A percentile compares a stretch with the other conserved stretches of the same genome.
Evolutionary conservation across 2,329 filamentous ascomycete species (phyloP).

Genomic region (Davidsoniella neocaledoniae): DNA sequence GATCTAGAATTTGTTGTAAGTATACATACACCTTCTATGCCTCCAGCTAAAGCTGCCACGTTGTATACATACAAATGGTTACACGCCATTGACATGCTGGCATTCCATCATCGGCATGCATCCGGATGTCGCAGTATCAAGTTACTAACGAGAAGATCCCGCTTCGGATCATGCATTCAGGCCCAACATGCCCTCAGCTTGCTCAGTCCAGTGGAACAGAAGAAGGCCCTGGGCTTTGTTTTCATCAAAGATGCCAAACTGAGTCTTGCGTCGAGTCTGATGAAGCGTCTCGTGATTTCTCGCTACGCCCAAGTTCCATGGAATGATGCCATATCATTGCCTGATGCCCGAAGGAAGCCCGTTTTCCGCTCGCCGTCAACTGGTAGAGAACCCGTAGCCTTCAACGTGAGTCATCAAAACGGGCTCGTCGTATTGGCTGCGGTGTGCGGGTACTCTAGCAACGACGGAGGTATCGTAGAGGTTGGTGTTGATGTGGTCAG

Average conservation of each 20-base stretch:
- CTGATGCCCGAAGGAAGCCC: slow-evolving; percentile 38
- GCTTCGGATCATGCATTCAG: slow-evolving; percentile 19
- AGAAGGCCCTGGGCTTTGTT: slow-evolving; percentile 42
- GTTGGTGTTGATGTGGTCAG: slow-evolving; percentile 66
- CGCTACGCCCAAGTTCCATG: slow-evolving; percentile 42
- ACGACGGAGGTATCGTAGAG: slow-evolving; percentile 21
- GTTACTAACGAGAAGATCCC: slow-evolving; percentile 5
- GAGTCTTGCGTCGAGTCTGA: slow-evolving; percentile 51
- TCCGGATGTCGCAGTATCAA: too few species aligned
- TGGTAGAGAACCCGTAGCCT: slow-evolving; percentile 33
- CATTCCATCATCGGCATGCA: not conserved
- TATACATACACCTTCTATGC: slow-evolving; percentile 3
- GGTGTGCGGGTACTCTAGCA: slow-evolving; percentile 19
- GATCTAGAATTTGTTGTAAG: slow-evolving; percentile 31
- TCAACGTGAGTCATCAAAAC: slow-evolving; percentile 68
- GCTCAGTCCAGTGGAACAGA: slow-evolving; percentile 37
- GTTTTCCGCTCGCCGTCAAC: slow-evolving; percentile 31
- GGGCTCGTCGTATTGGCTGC: slow-evolving; percentile 55
- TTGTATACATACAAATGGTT: not conserved
- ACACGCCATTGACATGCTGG: not conserved
- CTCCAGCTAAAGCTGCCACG: not conserved
- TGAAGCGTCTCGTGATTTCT: slow-evolving; percentile 55
- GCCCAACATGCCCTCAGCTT: slow-evolving; percentile 37
- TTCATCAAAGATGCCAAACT: slow-evolving; percentile 59
- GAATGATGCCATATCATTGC: slow-evolving; percentile 37